phyloP scores from a whole-genome alignment of 164 flowering plant genomes.

The Buxus sempervirens region DNA sequence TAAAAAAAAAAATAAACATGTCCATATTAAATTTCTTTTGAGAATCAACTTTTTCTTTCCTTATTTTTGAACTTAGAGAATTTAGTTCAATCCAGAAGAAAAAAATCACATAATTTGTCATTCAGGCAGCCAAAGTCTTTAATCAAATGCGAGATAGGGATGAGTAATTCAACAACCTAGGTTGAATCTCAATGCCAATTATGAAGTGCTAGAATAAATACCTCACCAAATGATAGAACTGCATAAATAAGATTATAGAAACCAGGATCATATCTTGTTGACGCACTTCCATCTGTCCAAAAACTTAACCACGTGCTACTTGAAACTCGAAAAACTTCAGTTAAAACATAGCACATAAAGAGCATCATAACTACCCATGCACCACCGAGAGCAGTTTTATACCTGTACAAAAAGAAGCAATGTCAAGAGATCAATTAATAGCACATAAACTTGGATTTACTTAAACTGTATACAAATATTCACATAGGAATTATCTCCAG shows the following conservation, averaged over 20 bases:
- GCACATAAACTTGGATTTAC: background rate
- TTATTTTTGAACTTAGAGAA: no score
- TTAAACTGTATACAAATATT: background rate
- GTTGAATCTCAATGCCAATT: background rate
- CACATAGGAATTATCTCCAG: background rate
- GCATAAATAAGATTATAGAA: no score
- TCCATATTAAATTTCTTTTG: no score
- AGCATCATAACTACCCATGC: constrained; percentile 77
- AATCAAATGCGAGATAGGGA: background rate
- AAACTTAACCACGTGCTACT: constrained; percentile 95
- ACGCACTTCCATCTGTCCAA: constrained; percentile 76
- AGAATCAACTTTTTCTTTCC: no score
- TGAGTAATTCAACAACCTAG: background rate
- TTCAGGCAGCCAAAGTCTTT: no score
- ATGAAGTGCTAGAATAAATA: constrained; percentile 23
- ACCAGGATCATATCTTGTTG: constrained; percentile 49
- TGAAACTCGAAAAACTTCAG: constrained; percentile 77
- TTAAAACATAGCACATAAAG: constrained; percentile 57
- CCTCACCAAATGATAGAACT: constrained; percentile 89
- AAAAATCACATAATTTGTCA: no score
- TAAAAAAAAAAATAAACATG: no score
- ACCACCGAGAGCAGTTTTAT: constrained; percentile 90
- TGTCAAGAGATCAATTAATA: background rate
- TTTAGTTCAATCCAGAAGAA: no score
- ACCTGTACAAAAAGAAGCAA: constrained; percentile 43